These are phyloP conservation scores for Penicillium sp. DNA, from an alignment of 2,329 filamentous ascomycete species.

Conservation along the genomic window DNA sequence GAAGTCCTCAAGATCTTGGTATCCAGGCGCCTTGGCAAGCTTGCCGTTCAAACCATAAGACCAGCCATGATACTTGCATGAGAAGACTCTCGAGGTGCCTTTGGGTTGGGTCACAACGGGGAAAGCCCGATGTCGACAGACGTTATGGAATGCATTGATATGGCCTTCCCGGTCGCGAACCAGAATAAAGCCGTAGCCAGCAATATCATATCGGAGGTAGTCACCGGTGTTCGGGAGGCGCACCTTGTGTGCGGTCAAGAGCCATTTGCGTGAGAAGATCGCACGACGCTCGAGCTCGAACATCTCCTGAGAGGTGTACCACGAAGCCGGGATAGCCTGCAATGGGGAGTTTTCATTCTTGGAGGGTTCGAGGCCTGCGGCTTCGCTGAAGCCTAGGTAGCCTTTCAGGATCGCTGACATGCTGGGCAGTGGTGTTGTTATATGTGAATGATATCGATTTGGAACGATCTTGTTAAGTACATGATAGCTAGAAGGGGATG, in stretches of 20 bases:
- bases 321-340: slow-evolving; percentile 46
- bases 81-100: slow-evolving; percentile 19
- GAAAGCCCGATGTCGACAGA: slow-evolving; percentile 24
- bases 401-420: slow-evolving; percentile 29
- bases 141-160: slow-evolving; percentile 41
- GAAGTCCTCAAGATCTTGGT: slow-evolving; percentile 21
- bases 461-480: not conserved
- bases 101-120: slow-evolving; percentile 20
- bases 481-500: not conserved
- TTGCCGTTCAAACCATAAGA: slow-evolving; percentile 24
- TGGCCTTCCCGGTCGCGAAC: slow-evolving; percentile 30
- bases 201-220: slow-evolving; percentile 23
- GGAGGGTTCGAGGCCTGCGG: slow-evolving; percentile 11
- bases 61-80: slow-evolving; percentile 25
- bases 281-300: slow-evolving; percentile 54
- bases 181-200: slow-evolving; percentile 54
- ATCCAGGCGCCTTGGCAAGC: slow-evolving; percentile 21
- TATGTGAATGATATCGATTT: not conserved
- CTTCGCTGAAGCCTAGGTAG: slow-evolving; percentile 39
- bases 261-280: slow-evolving; percentile 54
- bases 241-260: slow-evolving; percentile 36
- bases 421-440: not conserved
- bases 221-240: slow-evolving; percentile 12
- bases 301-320: slow-evolving; percentile 45
- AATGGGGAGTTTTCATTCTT: slow-evolving; percentile 7